Evolutionary conservation across 2,329 filamentous ascomycete genomes (phyloP).

Genomic region (Chrysoporthe austroafricana): DNA sequence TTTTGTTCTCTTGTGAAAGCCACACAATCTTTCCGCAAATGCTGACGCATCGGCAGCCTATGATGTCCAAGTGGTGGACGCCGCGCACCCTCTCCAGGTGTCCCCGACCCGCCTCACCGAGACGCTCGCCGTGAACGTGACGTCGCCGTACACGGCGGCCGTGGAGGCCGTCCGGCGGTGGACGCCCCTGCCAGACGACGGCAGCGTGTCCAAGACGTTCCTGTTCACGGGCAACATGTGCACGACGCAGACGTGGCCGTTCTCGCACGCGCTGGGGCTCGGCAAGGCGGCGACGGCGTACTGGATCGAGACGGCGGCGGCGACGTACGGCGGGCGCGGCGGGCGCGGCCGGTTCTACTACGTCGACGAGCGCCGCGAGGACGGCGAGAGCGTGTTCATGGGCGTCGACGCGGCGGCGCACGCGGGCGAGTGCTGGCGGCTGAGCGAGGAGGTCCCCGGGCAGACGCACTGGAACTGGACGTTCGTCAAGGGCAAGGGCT

Average conservation of each 20-base stretch:
- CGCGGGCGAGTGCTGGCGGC: slow-evolving; percentile 24
- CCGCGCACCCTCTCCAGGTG: slow-evolving; percentile 4
- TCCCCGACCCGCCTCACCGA: slow-evolving; percentile 12
- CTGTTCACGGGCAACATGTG: slow-evolving; percentile 23
- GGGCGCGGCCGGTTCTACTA: slow-evolving; percentile 14
- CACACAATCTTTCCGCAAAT: background rate
- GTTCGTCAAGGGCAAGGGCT: slow-evolving; percentile 19
- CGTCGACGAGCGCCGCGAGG: slow-evolving; percentile 18
- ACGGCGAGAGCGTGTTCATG: background rate
- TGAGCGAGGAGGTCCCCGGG: slow-evolving; percentile 17
- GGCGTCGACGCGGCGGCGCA: slow-evolving; percentile 18
- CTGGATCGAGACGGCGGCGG: slow-evolving; percentile 23
- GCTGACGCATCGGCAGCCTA: slow-evolving; percentile 7
- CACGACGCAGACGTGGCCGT: slow-evolving; percentile 17
- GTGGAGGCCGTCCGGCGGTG: slow-evolving; percentile 19
- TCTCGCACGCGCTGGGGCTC: slow-evolving; percentile 2
- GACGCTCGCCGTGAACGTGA: slow-evolving; percentile 2
- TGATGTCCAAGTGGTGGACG: slow-evolving; percentile 10
- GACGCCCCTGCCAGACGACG: slow-evolving; percentile 11
- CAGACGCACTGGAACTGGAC: slow-evolving; percentile 24
- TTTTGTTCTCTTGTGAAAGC: background rate
- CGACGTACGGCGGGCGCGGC: slow-evolving; percentile 14
- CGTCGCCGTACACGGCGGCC: slow-evolving; percentile 19
- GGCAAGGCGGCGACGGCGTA: slow-evolving; percentile 18
- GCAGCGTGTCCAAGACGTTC: slow-evolving; percentile 15